Evolutionary conservation across 345 rosid species (phyloP).

Genomic region (Pelargonium nanum): DNA sequence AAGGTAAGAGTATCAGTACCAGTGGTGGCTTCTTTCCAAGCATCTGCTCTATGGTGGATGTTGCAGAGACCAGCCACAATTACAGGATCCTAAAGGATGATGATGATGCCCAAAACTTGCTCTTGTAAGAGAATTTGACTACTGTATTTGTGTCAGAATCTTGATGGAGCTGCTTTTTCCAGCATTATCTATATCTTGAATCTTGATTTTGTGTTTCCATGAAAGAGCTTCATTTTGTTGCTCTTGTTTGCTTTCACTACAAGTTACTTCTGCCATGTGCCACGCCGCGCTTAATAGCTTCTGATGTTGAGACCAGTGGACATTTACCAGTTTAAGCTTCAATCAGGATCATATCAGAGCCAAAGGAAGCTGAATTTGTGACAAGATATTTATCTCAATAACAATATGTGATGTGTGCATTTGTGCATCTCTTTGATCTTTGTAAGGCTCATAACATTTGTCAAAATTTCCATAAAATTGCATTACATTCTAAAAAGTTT

Average conservation of each 20-base stretch:
- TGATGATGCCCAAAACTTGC: conserved; percentile 20
- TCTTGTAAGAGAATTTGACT: conserved; percentile 14
- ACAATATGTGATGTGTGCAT: not conserved
- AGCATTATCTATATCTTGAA: not conserved
- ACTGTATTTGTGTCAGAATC: not conserved
- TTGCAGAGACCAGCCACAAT: conserved; percentile 27
- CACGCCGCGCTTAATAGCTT: too few species aligned
- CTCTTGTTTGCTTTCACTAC: not conserved
- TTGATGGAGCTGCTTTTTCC: not conserved
- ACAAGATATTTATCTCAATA: too few species aligned
- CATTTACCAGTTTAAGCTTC: too few species aligned
- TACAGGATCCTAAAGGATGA: conserved; percentile 60
- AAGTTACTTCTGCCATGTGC: not conserved
- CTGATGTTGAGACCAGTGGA: too few species aligned
- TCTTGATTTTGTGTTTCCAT: not conserved
- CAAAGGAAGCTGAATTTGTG: too few species aligned
- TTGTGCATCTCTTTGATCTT: not conserved
- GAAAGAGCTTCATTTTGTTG: not conserved
- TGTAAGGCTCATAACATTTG: not conserved
- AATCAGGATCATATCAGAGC: too few species aligned
- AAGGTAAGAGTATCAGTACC: conserved; percentile 22
- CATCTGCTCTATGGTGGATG: conserved; percentile 49
- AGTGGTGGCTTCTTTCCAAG: conserved; percentile 29
- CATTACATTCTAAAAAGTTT: too few species aligned
- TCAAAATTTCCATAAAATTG: not conserved